Evolutionary conservation across 192 early-diverging fungal genomes (phyloP), one percentile per base, ranked within the genome.

Genomic region (Bifiguratus adelaidae): DNA sequence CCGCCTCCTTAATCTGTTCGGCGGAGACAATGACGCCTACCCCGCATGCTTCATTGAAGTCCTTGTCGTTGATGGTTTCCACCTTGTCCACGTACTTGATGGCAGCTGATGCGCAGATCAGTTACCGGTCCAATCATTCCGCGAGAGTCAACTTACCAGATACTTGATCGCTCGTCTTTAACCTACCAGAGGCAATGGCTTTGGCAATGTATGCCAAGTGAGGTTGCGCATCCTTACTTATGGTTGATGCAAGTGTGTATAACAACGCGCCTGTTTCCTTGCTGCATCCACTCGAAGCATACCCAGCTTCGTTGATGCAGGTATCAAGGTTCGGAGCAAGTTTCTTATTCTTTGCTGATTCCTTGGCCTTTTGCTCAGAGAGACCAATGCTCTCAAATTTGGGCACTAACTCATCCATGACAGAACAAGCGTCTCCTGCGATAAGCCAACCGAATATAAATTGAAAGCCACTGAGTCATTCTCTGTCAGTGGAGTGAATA

Each of bases 261-360:
- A 91, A 67, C 28, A 95, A 71, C 41, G 83, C 77, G 26, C 91
- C 90, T 20, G 58, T 62, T 3, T 64, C 45, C 52, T 84, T 77
- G 20, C 79, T 69, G 24, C 65, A 65, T 5, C 65, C 61, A 24
- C 52, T 59, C 22, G 63, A 45, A 16, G 52, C 50, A 43, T 70
- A 56, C 12, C 79, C 71, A 7, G 88, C 85, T 34, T 80, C 78
- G 27, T 63, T 51, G 43, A 95, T 85, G n/a, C 84, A 70, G 22
- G 45, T 56, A 46, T 78, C 71, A 25, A 99, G 73, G 18, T 71
- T 77, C 4, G 85, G 82, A 2, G 85, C 82, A 7, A 99, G 67
- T 65, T 96, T 97, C 66, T 97, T 99, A 74, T 99, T 99, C 44
- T 78, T 81, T 25, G 84, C 88, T 0, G 93, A 91, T 56, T 97